Percentiles rank a stretch among this genome's conserved stretches.
phyloP scores from a whole-genome alignment of 73 alveolate genomes.

The Uronychia setigera region DNA sequence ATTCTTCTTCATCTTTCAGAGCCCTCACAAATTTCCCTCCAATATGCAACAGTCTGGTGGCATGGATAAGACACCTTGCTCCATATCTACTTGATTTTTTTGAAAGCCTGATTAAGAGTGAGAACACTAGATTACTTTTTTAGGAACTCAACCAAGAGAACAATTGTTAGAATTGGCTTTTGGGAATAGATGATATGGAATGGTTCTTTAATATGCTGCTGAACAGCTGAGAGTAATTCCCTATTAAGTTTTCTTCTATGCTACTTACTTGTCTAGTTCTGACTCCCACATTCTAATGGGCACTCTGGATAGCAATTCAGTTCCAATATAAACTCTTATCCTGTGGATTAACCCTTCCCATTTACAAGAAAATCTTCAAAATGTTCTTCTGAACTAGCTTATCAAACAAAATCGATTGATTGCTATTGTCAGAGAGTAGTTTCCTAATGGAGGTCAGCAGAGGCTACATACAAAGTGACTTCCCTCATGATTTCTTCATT shows the following conservation, averaged over 20 bases:
- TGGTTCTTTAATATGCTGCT: constrained; percentile 41
- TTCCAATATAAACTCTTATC: constrained; percentile 28
- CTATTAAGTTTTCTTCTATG: neutral
- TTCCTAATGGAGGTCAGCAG: neutral
- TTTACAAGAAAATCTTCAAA: constrained; percentile 19
- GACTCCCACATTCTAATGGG: constrained; percentile 42
- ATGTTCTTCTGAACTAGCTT: constrained; percentile 18
- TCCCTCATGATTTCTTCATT: constrained; percentile 21
- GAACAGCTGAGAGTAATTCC: constrained; percentile 23
- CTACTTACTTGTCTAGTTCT: neutral
- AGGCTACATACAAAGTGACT: neutral
- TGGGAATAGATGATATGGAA: constrained; percentile 21
- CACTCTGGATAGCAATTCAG: constrained; percentile 38
- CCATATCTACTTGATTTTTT: constrained; percentile 20
- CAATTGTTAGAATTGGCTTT: constrained; percentile 29
- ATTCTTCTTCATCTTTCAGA: constrained; percentile 33
- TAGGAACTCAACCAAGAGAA: constrained; percentile 31
- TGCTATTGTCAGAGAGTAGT: neutral
- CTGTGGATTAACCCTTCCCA: neutral
- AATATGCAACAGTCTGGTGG: neutral
- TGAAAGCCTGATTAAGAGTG: neutral
- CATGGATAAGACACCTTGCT: constrained; percentile 3
- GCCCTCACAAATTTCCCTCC: constrained; percentile 31
- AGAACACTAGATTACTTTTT: neutral
- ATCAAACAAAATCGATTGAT: neutral